phyloP scores from a whole-genome alignment of 768 basidiomycete genomes.

The Tremella fuciformis region DNA sequence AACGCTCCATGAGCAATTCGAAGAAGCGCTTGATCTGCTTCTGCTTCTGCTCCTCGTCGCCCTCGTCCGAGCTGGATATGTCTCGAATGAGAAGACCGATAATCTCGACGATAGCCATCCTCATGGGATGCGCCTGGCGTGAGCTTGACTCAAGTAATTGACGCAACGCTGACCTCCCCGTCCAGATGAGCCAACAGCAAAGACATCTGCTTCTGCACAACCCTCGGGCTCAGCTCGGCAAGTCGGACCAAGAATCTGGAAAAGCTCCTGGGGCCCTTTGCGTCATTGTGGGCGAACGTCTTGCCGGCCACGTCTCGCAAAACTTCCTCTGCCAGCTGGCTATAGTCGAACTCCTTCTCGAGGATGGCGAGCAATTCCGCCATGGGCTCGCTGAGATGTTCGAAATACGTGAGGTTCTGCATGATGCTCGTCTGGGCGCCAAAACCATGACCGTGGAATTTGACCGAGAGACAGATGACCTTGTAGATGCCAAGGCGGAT shows the following conservation, averaged over 20 bases:
- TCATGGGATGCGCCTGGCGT: constrained; percentile 85
- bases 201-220: constrained; percentile 84
- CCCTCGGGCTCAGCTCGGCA: constrained; percentile 72
- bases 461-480: constrained; percentile 85
- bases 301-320: constrained; percentile 56
- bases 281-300: constrained; percentile 57
- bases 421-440: constrained; percentile 86
- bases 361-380: constrained; percentile 81
- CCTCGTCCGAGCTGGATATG: constrained; percentile 61
- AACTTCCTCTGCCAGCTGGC: constrained; percentile 85
- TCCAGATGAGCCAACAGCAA: constrained; percentile 81
- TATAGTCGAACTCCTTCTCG: constrained; percentile 79
- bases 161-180: constrained; percentile 66
- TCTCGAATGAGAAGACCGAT: constrained; percentile 81
- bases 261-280: constrained; percentile 80
- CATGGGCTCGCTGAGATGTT: constrained; percentile 90
- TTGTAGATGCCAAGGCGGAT: constrained; percentile 78
- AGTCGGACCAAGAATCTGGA: constrained; percentile 77
- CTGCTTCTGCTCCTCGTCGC: constrained; percentile 58
- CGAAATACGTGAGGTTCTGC: constrained; percentile 86
- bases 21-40: constrained; percentile 73
- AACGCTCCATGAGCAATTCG: constrained; percentile 79
- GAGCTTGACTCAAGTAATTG: not conserved
- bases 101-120: constrained; percentile 87
- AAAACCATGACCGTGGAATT: constrained; percentile 78